Evolutionary conservation across 176 grass and related monocot species (phyloP).

Genomic region (Zoysia japonica): DNA sequence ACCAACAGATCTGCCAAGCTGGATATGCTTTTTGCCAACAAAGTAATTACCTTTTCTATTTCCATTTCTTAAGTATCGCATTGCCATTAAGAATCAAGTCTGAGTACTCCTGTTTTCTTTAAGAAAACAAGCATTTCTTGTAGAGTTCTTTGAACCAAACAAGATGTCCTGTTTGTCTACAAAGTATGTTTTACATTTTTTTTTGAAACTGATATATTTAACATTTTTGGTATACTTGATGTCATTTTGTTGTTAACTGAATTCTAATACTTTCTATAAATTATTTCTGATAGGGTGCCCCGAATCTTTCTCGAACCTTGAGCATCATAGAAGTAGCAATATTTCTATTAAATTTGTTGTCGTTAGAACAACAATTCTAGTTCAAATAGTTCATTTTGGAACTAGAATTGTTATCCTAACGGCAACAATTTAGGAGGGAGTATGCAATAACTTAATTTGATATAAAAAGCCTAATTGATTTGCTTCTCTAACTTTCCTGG

Average conservation of each 20-base stretch:
- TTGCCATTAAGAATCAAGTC: neutral
- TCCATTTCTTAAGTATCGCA: neutral
- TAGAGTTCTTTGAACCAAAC: neutral
- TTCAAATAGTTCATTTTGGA: too few relatives aligned
- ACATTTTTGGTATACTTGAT: neutral
- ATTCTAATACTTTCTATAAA: conserved; percentile 8
- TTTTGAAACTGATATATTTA: too few relatives aligned
- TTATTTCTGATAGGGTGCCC: neutral
- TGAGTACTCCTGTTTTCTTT: neutral
- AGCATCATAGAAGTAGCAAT: neutral
- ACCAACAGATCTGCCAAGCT: conserved; percentile 91
- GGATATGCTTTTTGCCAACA: conserved; percentile 99
- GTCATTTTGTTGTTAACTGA: conserved; percentile 3
- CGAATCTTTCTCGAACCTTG: conserved; percentile 16
- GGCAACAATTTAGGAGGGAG: too few relatives aligned
- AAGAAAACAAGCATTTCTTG: conserved; percentile 1
- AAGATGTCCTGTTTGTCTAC: conserved; percentile 91
- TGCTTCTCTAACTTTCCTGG: conserved; percentile 15
- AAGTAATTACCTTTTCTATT: conserved; percentile 51
- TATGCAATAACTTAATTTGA: neutral
- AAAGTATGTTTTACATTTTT: conserved; percentile 60
- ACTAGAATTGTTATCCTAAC: too few relatives aligned
- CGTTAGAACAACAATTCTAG: too few relatives aligned
- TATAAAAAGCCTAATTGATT: conserved; percentile 8
- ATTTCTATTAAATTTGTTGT: too few relatives aligned